Conservation (phyloP, 768 basidiomycete species). For the Collybiopsis confluens region DNA sequence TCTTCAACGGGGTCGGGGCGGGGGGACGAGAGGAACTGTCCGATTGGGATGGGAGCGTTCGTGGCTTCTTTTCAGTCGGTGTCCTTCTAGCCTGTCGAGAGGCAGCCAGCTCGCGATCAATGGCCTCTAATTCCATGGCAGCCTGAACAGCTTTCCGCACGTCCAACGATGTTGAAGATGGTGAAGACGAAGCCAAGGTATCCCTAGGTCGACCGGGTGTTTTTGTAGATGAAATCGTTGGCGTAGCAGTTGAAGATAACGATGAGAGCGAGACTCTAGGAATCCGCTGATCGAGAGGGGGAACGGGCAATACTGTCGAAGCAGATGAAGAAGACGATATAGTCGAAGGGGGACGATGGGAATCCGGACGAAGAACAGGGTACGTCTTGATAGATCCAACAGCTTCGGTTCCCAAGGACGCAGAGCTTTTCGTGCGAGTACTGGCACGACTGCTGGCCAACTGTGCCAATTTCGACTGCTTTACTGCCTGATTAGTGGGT, state of each 20-base stretch:
- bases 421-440: conserved; percentile 47
- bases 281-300: conserved; percentile 6
- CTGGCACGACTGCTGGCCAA: conserved; percentile 64
- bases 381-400: conserved; percentile 69
- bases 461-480: conserved; percentile 65
- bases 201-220: background rate
- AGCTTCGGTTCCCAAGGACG: conserved; percentile 49
- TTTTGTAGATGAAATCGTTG: background rate
- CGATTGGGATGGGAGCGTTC: conserved; percentile 18
- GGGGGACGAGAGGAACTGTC: background rate
- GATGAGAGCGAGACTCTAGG: conserved; percentile 22
- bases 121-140: conserved; percentile 60
- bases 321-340: conserved; percentile 28
- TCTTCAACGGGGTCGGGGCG: background rate
- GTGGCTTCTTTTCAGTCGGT: conserved; percentile 11
- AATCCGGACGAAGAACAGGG: conserved; percentile 66
- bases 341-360: conserved; percentile 33
- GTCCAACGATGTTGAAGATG: conserved; percentile 54
- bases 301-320: conserved; percentile 15
- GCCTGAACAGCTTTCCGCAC: conserved; percentile 63
- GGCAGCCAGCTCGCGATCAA: conserved; percentile 29
- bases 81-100: background rate
- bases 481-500: conserved; percentile 22
- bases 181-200: conserved; percentile 8
- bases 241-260: background rate